Percentiles rank a stretch among this genome's conserved stretches.
Evolutionary conservation across 2,329 filamentous ascomycete genomes (phyloP).

Genomic region (Fusarium verrucosum): DNA sequence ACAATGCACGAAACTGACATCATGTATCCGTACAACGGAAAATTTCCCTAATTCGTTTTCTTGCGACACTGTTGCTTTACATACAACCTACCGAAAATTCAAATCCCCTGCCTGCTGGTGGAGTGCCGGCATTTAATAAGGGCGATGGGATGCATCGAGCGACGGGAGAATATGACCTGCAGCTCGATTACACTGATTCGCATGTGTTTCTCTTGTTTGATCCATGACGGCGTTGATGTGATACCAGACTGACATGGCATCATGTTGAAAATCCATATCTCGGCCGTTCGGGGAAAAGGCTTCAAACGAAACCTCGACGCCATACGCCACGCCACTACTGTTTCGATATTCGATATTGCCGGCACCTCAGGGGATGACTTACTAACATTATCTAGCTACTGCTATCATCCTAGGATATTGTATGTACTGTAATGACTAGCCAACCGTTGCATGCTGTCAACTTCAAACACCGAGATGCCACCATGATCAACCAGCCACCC

Average conservation of each 20-base stretch:
- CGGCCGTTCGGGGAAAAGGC: background rate
- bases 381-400: too few relatives aligned
- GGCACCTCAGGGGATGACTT: background rate
- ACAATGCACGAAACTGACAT: background rate
- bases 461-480: conserved; percentile 21
- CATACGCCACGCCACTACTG: background rate
- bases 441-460: conserved; percentile 12
- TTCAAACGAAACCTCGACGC: background rate
- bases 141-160: conserved; percentile 11
- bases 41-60: background rate
- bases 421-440: conserved; percentile 5
- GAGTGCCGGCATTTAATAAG: conserved; percentile 11
- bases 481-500: conserved; percentile 28
- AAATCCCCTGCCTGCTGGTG: conserved; percentile 12
- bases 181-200: conserved; percentile 13
- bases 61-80: background rate
- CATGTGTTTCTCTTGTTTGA: conserved; percentile 2
- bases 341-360: conserved; percentile 13
- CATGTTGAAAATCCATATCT: conserved; percentile 9
- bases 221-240: background rate
- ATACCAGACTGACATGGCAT: conserved; percentile 20
- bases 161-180: conserved; percentile 12
- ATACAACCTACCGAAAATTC: background rate
- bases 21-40: background rate
- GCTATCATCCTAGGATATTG: too few relatives aligned